Conservation (phyloP, 2,329 filamentous ascomycete species). For the Sclerotinia spermophila region DNA sequence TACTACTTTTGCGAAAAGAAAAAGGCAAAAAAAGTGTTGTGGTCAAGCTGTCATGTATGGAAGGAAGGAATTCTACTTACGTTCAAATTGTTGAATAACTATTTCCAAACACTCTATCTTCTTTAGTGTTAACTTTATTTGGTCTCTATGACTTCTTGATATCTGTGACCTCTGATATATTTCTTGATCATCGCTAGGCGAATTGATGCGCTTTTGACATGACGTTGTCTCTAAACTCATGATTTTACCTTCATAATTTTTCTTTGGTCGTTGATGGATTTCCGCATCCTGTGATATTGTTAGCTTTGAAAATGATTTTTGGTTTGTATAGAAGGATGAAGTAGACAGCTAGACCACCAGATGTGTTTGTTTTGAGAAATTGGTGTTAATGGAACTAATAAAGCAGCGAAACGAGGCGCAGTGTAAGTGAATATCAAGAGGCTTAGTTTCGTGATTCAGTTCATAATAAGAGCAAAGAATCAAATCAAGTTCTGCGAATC, state of each 20-base stretch:
- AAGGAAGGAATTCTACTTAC: not conserved
- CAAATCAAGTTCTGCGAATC: too few relatives aligned
- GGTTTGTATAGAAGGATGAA: not conserved
- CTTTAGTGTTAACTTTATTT: too few relatives aligned
- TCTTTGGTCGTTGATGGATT: not conserved
- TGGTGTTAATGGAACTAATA: not conserved
- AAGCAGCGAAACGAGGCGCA: too few relatives aligned
- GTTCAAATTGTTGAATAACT: not conserved
- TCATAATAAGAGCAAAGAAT: too few relatives aligned
- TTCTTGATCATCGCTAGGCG: too few relatives aligned
- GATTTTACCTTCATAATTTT: not conserved
- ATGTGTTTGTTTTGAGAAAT: not conserved
- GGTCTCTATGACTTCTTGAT: too few relatives aligned
- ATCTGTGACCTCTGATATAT: too few relatives aligned
- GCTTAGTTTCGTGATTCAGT: too few relatives aligned
- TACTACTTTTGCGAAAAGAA: not conserved
- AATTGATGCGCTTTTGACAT: too few relatives aligned
- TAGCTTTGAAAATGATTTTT: not conserved
- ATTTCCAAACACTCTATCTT: not conserved
- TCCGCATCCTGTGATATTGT: not conserved
- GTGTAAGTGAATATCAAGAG: too few relatives aligned
- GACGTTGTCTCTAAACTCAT: not conserved
- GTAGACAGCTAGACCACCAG: not conserved
- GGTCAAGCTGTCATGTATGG: not conserved
- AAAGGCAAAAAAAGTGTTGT: not conserved